A percentile compares a stretch with the other conserved stretches of the same genome.
These are phyloP conservation scores for Gentiana dahurica DNA, from an alignment of 257 asterid genomes.

Conservation along the genomic window DNA sequence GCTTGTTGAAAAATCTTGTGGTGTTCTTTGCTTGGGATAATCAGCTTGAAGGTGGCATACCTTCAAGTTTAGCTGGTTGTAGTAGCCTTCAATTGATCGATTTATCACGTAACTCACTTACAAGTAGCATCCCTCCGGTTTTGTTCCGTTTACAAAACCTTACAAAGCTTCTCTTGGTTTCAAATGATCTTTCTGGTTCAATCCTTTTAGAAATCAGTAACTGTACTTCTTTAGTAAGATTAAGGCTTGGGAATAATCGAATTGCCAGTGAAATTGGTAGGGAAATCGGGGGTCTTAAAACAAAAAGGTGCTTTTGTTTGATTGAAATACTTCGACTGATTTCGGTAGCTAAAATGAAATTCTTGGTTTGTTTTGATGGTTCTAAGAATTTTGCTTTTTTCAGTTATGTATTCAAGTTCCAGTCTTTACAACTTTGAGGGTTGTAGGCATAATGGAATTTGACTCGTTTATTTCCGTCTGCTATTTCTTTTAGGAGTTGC, in stretches of 20 bases:
- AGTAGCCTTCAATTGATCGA: constrained; percentile 29
- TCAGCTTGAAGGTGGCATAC: constrained; percentile 38
- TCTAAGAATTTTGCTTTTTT: too few relatives aligned
- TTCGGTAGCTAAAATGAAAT: too few relatives aligned
- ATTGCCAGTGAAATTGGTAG: constrained; percentile 27
- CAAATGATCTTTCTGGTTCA: constrained; percentile 34
- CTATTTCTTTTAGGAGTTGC: too few relatives aligned
- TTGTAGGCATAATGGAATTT: too few relatives aligned
- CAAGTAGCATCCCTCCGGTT: constrained; percentile 31
- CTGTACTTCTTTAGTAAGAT: constrained; percentile 31
- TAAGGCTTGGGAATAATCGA: constrained; percentile 34
- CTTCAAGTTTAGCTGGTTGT: constrained; percentile 33
- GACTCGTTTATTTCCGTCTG: too few relatives aligned
- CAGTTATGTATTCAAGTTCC: too few relatives aligned
- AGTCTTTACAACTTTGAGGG: too few relatives aligned
- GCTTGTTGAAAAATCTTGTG: constrained; percentile 24
- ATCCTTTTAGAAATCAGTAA: constrained; percentile 28
- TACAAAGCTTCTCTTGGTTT: constrained; percentile 33
- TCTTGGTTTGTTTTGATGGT: too few relatives aligned
- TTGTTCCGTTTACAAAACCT: constrained; percentile 30
- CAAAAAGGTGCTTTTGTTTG: too few relatives aligned
- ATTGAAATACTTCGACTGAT: too few relatives aligned
- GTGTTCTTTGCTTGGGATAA: constrained; percentile 41
- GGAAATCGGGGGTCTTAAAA: constrained; percentile 29
- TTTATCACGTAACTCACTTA: constrained; percentile 36